phyloP scores from a whole-genome alignment of 768 basidiomycete species.

The Botryobasidium botryosum region DNA sequence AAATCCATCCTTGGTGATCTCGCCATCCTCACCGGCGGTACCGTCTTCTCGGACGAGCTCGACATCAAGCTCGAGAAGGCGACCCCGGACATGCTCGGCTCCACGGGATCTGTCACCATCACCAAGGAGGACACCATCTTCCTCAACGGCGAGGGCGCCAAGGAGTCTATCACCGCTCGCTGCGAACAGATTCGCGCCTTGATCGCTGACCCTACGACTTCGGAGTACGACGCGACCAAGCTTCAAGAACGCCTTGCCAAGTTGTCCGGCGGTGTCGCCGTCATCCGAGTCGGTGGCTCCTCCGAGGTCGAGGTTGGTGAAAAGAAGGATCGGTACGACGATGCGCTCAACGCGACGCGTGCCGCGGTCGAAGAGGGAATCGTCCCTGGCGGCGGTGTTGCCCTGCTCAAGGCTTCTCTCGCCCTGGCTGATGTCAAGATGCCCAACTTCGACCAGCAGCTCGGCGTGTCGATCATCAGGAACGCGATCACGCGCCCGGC shows the following conservation, averaged over 20 bases:
- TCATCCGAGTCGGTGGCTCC: slow-evolving; percentile 92
- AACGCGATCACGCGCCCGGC: slow-evolving; percentile 70
- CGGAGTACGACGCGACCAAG: slow-evolving; percentile 87
- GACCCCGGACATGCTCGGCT: slow-evolving; percentile 75
- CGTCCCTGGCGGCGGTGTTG: slow-evolving; percentile 90
- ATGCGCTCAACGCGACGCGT: slow-evolving; percentile 93
- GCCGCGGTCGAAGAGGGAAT: slow-evolving; percentile 98
- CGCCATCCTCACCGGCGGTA: slow-evolving; percentile 92
- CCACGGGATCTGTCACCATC: slow-evolving; percentile 79
- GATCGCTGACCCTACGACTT: slow-evolving; percentile 65
- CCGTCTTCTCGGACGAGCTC: slow-evolving; percentile 91
- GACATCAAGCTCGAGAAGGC: slow-evolving; percentile 95
- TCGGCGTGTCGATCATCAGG: slow-evolving; percentile 85
- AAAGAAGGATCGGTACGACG: slow-evolving; percentile 98
- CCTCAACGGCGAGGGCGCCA: slow-evolving; percentile 84
- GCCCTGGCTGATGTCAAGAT: slow-evolving; percentile 52
- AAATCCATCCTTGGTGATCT: slow-evolving; percentile 95
- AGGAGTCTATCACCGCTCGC: slow-evolving; percentile 76
- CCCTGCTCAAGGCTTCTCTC: slow-evolving; percentile 57
- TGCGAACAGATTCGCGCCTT: slow-evolving; percentile 90
- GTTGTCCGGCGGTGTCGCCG: slow-evolving; percentile 88
- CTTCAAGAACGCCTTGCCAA: slow-evolving; percentile 96
- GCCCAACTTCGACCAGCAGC: slow-evolving; percentile 91
- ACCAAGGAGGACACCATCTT: slow-evolving; percentile 98
- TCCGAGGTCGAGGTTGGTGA: slow-evolving; percentile 94